Evolutionary conservation across 345 rosid genomes (phyloP), one percentile per base, ranked within the genome.

Genomic region (Sisymbrium altissimum): DNA sequence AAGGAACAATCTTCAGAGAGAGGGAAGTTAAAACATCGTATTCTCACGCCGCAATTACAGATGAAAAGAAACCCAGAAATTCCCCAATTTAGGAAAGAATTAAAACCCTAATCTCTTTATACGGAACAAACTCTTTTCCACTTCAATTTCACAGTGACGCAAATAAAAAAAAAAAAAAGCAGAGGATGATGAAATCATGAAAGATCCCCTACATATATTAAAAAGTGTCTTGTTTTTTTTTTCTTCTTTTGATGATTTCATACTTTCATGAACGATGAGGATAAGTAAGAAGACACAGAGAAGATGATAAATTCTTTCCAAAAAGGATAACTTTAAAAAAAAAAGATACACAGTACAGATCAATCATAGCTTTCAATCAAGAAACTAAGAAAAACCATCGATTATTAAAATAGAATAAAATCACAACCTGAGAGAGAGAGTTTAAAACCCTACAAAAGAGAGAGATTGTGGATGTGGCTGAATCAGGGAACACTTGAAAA

Each of bases 401-500:
- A 49, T 33, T 50, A 54, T 52, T 52, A 35, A 18, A 40, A 69
- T 5, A 38, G 32, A 13, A 32, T 17, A 44, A 62, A 18, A 53
- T 32, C 43, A 62, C 6, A 53, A 76, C 75, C 74, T 75, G 36
- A 68, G 59, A 39, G 66, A 52, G 49, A 35, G 63, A 67, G 53
- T 82, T 81, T 59, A 54, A 78, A 84, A 39, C 48, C 68, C 80
- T 66, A 57, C 43, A 68, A 58, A 63, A 71, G 69, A 69, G 60
- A 63, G 62, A 40, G 25, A 3, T 60, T 71, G 68, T 60, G 81
- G 75, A 80, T 79, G 88, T 66, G 76, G 56, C 69, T 74, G 69
- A 54, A 55, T 72, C 71, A 80, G 85, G 91, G 81, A 75, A 83
- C 86, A 82, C 12, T 70, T 14, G 43, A 63, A 76, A 38, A 79